Base-by-base conservation (phyloP, 2,329 filamentous ascomycete species). In the Elsinoe necatrix region DNA sequence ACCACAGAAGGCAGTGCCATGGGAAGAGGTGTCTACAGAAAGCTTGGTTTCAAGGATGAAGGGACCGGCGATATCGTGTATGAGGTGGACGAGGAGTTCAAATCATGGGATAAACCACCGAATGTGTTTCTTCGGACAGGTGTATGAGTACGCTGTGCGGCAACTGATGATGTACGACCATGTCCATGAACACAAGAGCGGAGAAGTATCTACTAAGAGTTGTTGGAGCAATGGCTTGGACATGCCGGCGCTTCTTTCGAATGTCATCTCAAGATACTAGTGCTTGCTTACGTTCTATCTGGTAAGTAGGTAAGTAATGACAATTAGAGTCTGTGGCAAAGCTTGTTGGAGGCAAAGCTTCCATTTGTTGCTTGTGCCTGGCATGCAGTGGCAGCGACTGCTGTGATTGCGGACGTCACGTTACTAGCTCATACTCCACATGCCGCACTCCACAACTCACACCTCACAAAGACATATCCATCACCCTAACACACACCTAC, bases 121-220 rank as follows among this genome's bases (percentile, higher is more conserved):
- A 70, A 70, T 48, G 60, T 71, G 4, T 71, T 71, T 31, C 52
- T 71, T 58, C 62, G 68, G 16, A 71, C 68, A n/a, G 61, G 67
- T 7, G 43, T 23, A 18, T 35, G 52, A 52, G 34, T 7, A 14
- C 4, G 4, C 9, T 29, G 27, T 29, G 9, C 9, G 4, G 27
- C 27, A 29, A 4, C 5, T 37, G 34, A 12, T 14, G 34, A 12
- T 37, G 4, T 11, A 14, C 4, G 14, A 29, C 9, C 5, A 37
- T 37, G 9, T 4, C 14, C 14, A 14, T 11, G 34, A 37, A n/a
- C n/a, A n/a, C n/a, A n/a, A n/a, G n/a, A n/a, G n/a, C n/a, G n/a
- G n/a, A n/a, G n/a, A n/a, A n/a, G n/a, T n/a, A n/a, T n/a, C n/a
- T n/a, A n/a, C n/a, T n/a, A n/a, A n/a, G n/a, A 14, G 34, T 3